Evolutionary conservation across 768 basidiomycete genomes (phyloP).

Genomic region (Tephrocybe sp.): DNA sequence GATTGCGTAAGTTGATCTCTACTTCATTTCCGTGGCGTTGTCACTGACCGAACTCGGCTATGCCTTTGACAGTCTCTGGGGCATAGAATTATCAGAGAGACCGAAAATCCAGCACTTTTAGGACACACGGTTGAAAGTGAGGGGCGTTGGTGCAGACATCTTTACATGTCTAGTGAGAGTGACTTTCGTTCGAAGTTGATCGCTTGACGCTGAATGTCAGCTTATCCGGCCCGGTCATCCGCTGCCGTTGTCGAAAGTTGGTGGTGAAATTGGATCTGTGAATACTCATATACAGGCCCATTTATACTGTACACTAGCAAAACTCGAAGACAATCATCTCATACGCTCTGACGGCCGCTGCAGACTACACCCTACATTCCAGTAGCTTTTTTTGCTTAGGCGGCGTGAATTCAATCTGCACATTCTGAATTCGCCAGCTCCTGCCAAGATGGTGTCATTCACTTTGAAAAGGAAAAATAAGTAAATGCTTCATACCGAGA

Average conservation of each 20-base stretch:
- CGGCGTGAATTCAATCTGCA: too few relatives aligned
- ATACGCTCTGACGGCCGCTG: too few relatives aligned
- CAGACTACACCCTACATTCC: not conserved
- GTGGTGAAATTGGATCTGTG: too few relatives aligned
- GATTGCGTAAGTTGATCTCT: not conserved
- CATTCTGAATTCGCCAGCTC: too few relatives aligned
- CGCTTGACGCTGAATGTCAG: not conserved
- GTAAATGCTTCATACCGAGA: too few relatives aligned
- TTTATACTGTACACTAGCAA: too few relatives aligned
- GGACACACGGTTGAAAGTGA: slow-evolving; percentile 33
- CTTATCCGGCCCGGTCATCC: not conserved
- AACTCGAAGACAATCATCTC: too few relatives aligned
- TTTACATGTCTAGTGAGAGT: slow-evolving; percentile 2
- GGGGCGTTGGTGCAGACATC: slow-evolving; percentile 25
- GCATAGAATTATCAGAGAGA: slow-evolving; percentile 3
- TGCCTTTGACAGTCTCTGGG: slow-evolving; percentile 60
- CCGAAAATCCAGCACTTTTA: not conserved
- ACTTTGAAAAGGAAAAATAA: too few relatives aligned
- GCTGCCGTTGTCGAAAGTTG: too few relatives aligned
- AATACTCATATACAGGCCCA: too few relatives aligned
- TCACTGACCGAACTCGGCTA: slow-evolving; percentile 73
- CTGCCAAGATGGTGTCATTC: too few relatives aligned
- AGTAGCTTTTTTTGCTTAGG: too few relatives aligned
- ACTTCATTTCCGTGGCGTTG: not conserved
- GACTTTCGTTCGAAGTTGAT: not conserved